Evolutionary conservation across 345 rosid species (phyloP), one percentile per base, ranked within the genome.

Genomic region (Hibiscus trionum): DNA sequence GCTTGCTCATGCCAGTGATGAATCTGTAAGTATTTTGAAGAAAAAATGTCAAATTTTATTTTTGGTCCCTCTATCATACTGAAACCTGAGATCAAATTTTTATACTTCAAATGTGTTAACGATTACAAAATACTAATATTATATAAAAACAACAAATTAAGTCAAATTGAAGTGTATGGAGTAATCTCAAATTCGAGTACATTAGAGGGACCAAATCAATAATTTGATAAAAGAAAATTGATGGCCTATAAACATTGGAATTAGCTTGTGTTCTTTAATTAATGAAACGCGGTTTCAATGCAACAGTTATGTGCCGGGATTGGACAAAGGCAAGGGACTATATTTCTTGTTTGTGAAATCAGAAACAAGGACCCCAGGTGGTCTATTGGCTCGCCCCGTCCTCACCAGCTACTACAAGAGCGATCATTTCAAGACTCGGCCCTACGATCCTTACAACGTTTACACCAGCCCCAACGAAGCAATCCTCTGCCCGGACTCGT

Each of bases 1-100:
- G 97, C 78, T 91, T 95, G 35, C 91, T 95, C 66, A 88, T 88
- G 93, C 99, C 99, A 21, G 97, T 95, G 26, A 95, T 95, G 99
- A 95, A 95, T 83, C 87, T 95, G 97, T 95, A 82, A 76, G 93
- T 84, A 52, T 60, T 64, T 21, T 44, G 61, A 3, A 55, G 1
- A 55, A 19, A 21, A 21, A 21, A 9, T 11, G 61, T 21, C 8
- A 56, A 56, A 56, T 21, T 56, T 8, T 19, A 3, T 11, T 56
- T 56, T 56, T 8, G 26, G 27, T 56, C 31, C 15, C 27, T 56
- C 4, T 9, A 4, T 3, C 21, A 10, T 19, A 21, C 27, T 56
- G 4, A 52, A 52, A 52, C 1, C 15, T 16, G 10, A 52, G 21
- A 39, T 39, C 44, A 52, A 44, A 44, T 44, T 11, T 44, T 10